Percentiles rank a stretch among this genome's conserved stretches.
phyloP scores from a whole-genome alignment of 2,329 filamentous ascomycete species.

The Colletotrichum sp. region DNA sequence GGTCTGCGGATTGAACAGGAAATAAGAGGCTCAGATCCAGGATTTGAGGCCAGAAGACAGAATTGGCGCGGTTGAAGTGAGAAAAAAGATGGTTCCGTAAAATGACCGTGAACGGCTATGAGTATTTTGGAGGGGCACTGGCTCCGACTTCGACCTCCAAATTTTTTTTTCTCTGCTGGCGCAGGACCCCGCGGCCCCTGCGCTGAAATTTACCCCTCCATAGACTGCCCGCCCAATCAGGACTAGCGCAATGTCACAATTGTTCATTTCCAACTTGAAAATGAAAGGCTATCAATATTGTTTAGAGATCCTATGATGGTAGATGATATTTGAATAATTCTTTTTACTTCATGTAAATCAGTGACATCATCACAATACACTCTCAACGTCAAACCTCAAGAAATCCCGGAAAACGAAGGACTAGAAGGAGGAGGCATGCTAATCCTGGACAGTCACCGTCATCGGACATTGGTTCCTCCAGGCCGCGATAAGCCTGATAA shows the following conservation, averaged over 20 bases:
- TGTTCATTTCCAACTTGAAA: neutral
- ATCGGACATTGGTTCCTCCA: constrained; percentile 14
- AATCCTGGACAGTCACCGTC: neutral
- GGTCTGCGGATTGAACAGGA: neutral
- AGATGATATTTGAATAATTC: neutral
- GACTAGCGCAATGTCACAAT: neutral
- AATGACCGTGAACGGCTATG: neutral
- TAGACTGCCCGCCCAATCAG: neutral
- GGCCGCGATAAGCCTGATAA: constrained; percentile 16
- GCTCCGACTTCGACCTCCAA: constrained; percentile 20
- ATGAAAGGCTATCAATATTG: neutral
- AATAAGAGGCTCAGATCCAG: neutral
- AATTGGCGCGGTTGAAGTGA: neutral
- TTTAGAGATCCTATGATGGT: neutral
- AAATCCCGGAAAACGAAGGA: neutral
- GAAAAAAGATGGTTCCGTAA: neutral
- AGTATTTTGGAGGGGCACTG: constrained; percentile 18
- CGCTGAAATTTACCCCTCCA: constrained; percentile 16
- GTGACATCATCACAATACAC: neutral
- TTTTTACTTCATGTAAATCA: neutral
- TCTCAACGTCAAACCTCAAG: neutral
- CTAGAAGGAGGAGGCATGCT: neutral
- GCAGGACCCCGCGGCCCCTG: constrained; percentile 19
- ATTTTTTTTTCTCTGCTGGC: constrained; percentile 13
- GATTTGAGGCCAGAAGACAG: neutral